Evolutionary conservation across 129 eudicot species (phyloP).

Genomic region (Helianthus annuus): HanXRQr2.0-SUNRISE NC_035448.2:194871757-194872256

Average conservation of each 20-base stretch:
- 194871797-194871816: too few species aligned
- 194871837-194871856: too few species aligned
- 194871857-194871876: too few species aligned
- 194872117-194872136: constrained; percentile 75
- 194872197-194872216: constrained; percentile 53
- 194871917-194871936: constrained; percentile 41
- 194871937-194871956: constrained; percentile 88
- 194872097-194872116: constrained; percentile 84
- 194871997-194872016: constrained; percentile 78
- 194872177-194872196: constrained; percentile 72
- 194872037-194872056: constrained; percentile 94
- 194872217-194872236: constrained; percentile 88
- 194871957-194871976: constrained; percentile 91
- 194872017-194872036: constrained; percentile 90
- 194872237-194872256: constrained; percentile 66
- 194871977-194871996: constrained; percentile 85
- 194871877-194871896: too few species aligned
- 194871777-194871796: too few species aligned
- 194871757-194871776: too few species aligned
- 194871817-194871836: too few species aligned
- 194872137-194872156: constrained; percentile 84
- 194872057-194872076: constrained; percentile 83
- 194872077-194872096: constrained; percentile 79
- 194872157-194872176: constrained; percentile 93
- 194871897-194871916: too few species aligned